Conservation (phyloP, 805 yeast genomes). For the Myxozyma lipomycoides region DNA sequence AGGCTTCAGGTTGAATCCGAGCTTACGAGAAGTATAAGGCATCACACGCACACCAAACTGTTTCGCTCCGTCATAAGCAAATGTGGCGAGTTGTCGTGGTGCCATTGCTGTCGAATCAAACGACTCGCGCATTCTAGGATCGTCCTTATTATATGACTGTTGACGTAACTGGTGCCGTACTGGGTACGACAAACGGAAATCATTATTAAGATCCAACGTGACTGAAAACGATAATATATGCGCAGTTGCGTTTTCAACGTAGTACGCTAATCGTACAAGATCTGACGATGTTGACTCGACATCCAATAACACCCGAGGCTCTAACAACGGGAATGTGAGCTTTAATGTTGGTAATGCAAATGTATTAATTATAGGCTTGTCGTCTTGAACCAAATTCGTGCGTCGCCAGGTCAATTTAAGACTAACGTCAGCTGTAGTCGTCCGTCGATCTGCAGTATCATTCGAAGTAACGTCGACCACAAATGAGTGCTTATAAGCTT, state of each 20-base stretch:
- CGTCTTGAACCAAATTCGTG: neutral
- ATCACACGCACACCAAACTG: constrained; percentile 45
- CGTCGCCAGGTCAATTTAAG: constrained; percentile 37
- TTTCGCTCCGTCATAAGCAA: constrained; percentile 41
- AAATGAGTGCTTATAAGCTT: constrained; percentile 27
- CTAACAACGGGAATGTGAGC: constrained; percentile 57
- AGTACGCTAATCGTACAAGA: constrained; percentile 43
- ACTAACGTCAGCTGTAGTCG: constrained; percentile 31
- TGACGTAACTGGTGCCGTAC: constrained; percentile 25
- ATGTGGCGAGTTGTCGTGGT: constrained; percentile 30
- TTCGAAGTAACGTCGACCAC: constrained; percentile 25
- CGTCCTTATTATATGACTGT: constrained; percentile 13
- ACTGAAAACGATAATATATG: constrained; percentile 61
- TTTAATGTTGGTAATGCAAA: constrained; percentile 44
- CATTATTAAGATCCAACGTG: constrained; percentile 41
- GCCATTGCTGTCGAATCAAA: neutral
- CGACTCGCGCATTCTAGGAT: neutral
- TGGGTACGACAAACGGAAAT: constrained; percentile 21
- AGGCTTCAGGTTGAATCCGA: constrained; percentile 35
- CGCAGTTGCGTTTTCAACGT: constrained; percentile 72
- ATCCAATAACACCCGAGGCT: constrained; percentile 60
- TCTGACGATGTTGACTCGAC: constrained; percentile 28
- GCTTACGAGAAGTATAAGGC: constrained; percentile 52
- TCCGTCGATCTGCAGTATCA: constrained; percentile 23
- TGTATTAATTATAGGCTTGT: constrained; percentile 8